A percentile compares a stretch with the other conserved stretches of the same genome.
These are phyloP conservation scores for Geranium incanum DNA, from an alignment of 441 rosid species.

Conservation along the genomic window DNA sequence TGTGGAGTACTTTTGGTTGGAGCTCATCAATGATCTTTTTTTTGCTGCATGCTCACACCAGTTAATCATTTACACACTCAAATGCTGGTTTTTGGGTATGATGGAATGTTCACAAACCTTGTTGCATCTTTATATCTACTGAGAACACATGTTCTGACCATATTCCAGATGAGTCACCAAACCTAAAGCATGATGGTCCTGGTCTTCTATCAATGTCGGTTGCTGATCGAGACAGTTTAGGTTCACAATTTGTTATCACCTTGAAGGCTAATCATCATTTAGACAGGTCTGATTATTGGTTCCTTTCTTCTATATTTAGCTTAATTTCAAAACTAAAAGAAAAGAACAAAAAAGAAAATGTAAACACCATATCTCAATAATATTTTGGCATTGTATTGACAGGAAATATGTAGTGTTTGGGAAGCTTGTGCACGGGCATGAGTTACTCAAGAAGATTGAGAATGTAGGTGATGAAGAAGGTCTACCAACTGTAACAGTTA, in stretches of 20 bases:
- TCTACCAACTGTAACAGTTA: constrained; percentile 67
- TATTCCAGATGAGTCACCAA: constrained; percentile 72
- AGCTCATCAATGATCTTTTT: too few relatives aligned
- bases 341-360: not conserved
- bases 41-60: not conserved
- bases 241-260: constrained; percentile 78
- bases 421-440: constrained; percentile 76
- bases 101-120: constrained; percentile 3
- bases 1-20: too few relatives aligned
- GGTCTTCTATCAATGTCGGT: constrained; percentile 83
- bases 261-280: constrained; percentile 69
- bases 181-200: constrained; percentile 66
- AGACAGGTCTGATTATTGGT: constrained; percentile 51
- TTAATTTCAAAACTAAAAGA: not conserved
- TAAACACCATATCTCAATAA: not conserved
- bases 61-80: not conserved
- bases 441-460: constrained; percentile 75
- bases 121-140: not conserved
- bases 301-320: not conserved
- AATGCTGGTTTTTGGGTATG: not conserved
- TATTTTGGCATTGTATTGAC: constrained; percentile 24
- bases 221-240: constrained; percentile 67
- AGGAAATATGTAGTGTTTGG: constrained; percentile 84
- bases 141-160: constrained; percentile 7
- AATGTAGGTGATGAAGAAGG: constrained; percentile 73